phyloP scores from a whole-genome alignment of 1,284 basidiomycete genomes.

The Sanghuangporus sanghuang region DNA sequence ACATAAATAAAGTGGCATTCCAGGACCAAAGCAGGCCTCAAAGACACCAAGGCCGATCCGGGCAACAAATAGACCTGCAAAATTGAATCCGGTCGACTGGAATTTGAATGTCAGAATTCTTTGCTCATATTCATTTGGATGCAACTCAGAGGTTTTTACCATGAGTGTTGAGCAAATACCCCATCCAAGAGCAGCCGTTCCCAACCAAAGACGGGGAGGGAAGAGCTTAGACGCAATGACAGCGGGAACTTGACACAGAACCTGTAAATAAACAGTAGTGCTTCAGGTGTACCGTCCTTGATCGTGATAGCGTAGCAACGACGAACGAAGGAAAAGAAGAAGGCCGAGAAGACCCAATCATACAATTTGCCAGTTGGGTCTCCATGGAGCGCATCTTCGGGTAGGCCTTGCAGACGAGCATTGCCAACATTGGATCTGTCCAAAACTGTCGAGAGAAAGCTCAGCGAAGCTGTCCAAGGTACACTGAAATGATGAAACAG shows the following conservation, averaged over 20 bases:
- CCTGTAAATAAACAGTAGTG: conserved; percentile 34
- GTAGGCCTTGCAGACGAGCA: conserved; percentile 66
- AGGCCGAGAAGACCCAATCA: conserved; percentile 71
- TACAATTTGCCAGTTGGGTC: conserved; percentile 62
- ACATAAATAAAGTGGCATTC: conserved; percentile 73
- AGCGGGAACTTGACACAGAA: conserved; percentile 66
- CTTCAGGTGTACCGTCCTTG: not conserved
- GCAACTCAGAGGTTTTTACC: conserved; percentile 32
- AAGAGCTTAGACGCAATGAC: conserved; percentile 62
- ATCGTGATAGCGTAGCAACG: conserved; percentile 22
- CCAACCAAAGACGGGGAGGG: conserved; percentile 62
- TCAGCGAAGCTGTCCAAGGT: not conserved
- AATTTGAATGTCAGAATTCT: not conserved
- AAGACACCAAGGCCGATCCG: conserved; percentile 63
- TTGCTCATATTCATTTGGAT: not conserved
- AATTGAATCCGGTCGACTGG: conserved; percentile 55
- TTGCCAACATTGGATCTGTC: conserved; percentile 75
- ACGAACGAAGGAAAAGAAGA: conserved; percentile 68
- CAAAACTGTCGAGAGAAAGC: conserved; percentile 40
- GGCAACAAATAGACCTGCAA: conserved; percentile 51
- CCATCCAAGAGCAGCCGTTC: conserved; percentile 63
- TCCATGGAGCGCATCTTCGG: conserved; percentile 56
- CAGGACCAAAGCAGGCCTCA: conserved; percentile 70
- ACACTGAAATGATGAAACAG: conserved; percentile 6
- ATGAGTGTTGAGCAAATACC: conserved; percentile 64